Conservation (phyloP, 257 asterid genomes). For the Plantago ovata region DNA sequence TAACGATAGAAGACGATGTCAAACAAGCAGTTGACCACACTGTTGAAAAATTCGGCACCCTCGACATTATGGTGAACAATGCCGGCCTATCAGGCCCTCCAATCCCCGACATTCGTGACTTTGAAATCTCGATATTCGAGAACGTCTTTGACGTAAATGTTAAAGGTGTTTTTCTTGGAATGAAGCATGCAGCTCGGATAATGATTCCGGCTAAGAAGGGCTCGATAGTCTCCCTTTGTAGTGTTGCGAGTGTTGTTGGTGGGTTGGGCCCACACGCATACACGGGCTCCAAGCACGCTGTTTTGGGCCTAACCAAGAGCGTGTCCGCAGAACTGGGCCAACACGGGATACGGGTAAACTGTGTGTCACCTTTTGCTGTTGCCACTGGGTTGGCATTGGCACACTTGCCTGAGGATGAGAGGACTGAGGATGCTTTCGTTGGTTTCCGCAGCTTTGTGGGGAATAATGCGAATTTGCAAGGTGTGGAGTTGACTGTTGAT, state of each 20-base stretch:
- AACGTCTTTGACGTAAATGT: slow-evolving; percentile 60
- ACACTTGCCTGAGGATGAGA: slow-evolving; percentile 71
- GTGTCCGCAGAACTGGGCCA: slow-evolving; percentile 89
- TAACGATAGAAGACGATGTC: slow-evolving; percentile 63
- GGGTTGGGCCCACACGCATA: slow-evolving; percentile 75
- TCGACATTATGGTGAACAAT: slow-evolving; percentile 83
- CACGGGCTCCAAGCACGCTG: slow-evolving; percentile 84
- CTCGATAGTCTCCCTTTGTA: slow-evolving; percentile 62
- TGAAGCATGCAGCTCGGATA: slow-evolving; percentile 89
- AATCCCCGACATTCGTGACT: slow-evolving; percentile 65
- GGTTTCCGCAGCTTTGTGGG: slow-evolving; percentile 60
- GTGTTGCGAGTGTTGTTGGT: slow-evolving; percentile 52
- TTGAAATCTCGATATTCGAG: slow-evolving; percentile 60
- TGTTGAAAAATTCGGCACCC: slow-evolving; percentile 58
- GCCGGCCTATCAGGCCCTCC: slow-evolving; percentile 82
- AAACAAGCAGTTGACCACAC: slow-evolving; percentile 68
- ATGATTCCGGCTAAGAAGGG: slow-evolving; percentile 83
- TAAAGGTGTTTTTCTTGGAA: slow-evolving; percentile 77
- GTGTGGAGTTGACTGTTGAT: slow-evolving; percentile 53
- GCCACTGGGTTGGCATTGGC: slow-evolving; percentile 62
- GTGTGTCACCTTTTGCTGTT: slow-evolving; percentile 83
- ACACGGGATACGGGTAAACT: slow-evolving; percentile 76
- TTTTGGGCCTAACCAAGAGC: slow-evolving; percentile 69
- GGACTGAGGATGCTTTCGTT: slow-evolving; percentile 55
- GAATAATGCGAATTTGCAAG: slow-evolving; percentile 69